phyloP scores from a whole-genome alignment of 345 rosid genomes.

The Tarenaya hassleriana region DNA sequence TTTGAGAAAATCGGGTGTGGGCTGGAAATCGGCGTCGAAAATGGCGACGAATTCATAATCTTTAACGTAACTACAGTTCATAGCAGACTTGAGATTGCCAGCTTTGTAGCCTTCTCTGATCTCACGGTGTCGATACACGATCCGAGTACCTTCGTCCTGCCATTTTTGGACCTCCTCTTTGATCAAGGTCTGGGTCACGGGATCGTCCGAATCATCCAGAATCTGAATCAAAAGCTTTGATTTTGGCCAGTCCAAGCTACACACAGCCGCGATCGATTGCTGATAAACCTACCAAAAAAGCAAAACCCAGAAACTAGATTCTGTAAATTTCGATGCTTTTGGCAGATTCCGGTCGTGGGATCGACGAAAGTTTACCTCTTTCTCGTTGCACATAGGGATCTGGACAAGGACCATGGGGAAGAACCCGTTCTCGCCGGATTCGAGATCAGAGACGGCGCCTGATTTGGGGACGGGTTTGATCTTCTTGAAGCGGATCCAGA shows the following conservation, averaged over 20 bases:
- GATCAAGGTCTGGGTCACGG: conserved; percentile 55
- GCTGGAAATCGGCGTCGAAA: conserved; percentile 95
- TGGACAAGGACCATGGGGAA: conserved; percentile 94
- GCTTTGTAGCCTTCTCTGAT: conserved; percentile 93
- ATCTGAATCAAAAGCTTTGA: conserved; percentile 68
- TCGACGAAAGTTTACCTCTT: conserved; percentile 45
- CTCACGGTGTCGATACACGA: conserved; percentile 77
- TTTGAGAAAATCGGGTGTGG: conserved; percentile 71
- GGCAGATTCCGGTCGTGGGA: not conserved
- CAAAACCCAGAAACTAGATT: not conserved
- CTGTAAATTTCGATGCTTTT: too few relatives aligned
- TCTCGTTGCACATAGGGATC: conserved; percentile 97
- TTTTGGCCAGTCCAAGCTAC: conserved; percentile 94
- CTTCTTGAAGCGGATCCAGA: conserved; percentile 78
- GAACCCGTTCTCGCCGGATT: conserved; percentile 55
- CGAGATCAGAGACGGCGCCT: conserved; percentile 46
- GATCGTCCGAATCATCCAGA: conserved; percentile 90
- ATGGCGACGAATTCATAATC: conserved; percentile 90
- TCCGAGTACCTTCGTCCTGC: conserved; percentile 76
- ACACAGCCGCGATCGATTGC: conserved; percentile 85
- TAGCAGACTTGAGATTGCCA: conserved; percentile 94
- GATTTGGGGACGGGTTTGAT: conserved; percentile 62
- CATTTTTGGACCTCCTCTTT: conserved; percentile 85
- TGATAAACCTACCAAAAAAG: conserved; percentile 67
- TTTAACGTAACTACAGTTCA: conserved; percentile 85